Evolutionary conservation across 179 eudicot species (phyloP).

Genomic region (Beta macrorhiza): DNA sequence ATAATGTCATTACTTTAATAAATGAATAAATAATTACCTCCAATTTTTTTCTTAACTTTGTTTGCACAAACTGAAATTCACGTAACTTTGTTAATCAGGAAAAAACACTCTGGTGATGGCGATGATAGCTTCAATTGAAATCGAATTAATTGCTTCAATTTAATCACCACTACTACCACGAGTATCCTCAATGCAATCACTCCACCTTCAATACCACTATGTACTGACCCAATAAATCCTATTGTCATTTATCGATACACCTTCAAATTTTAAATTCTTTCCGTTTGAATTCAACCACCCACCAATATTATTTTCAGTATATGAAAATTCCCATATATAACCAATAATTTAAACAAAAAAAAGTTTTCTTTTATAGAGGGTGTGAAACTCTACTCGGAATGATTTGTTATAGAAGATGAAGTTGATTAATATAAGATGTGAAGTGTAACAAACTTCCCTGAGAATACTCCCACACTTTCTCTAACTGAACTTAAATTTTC

Average conservation of each 20-base stretch:
- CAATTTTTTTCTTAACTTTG: slow-evolving; percentile 30
- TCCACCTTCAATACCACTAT: slow-evolving; percentile 24
- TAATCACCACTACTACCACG: not conserved
- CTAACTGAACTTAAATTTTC: not conserved
- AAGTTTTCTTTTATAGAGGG: no score
- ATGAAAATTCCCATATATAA: not conserved
- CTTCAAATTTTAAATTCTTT: not conserved
- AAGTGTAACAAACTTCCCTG: not conserved
- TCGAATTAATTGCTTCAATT: slow-evolving; percentile 9
- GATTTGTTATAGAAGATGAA: no score
- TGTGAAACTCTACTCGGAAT: no score
- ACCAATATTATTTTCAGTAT: not conserved
- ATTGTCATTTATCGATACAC: slow-evolving; percentile 40
- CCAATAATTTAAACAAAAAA: not conserved
- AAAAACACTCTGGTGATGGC: slow-evolving; percentile 28
- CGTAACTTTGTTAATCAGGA: not conserved
- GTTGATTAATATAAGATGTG: not conserved
- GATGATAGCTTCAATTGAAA: slow-evolving; percentile 26
- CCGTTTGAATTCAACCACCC: not conserved
- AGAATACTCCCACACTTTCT: not conserved
- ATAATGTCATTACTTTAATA: no score
- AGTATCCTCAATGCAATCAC: slow-evolving; percentile 28
- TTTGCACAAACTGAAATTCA: slow-evolving; percentile 24
- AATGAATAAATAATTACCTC: no score
- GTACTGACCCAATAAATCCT: slow-evolving; percentile 31